Base-by-base conservation (phyloP, 1,139 yeast species). In the Pichia sp. region DNA sequence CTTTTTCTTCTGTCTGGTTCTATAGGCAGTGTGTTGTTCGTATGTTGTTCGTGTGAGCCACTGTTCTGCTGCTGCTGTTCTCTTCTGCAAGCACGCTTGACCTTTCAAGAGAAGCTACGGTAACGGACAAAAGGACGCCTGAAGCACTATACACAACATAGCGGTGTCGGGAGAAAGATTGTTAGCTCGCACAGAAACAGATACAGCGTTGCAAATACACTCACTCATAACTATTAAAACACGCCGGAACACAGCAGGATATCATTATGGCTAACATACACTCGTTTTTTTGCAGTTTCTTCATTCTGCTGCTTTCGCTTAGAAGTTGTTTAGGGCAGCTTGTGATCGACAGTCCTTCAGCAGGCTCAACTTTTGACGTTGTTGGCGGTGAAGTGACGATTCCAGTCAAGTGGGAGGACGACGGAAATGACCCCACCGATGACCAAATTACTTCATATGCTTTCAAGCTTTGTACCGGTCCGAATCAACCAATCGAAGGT, bases 381-480 rank as follows among this genome's bases (percentile, higher is more conserved):
- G 67, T 80, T 3, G 76, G 80, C 4, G 81, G 82, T 1, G 53
- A 68, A 0, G 84, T 76, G 8, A 53, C 73, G 0, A 68, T 92
- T 44, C 67, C 73, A 0, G 60, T 92, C 43, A 61, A 71, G 38
- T 90, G 97, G 95, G 68, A 71, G 5, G 93, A 88, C 61, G 76
- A 72, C 55, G 70, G 70, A 16, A 75, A 75, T 52, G 78, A 75
- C 31, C 89, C 87, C 1, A 60, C 75, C 0, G 66, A 86, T 50
- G 52, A 64, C 1, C 74, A 79, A 11, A 77, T 81, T 36, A 60
- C 70, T 5, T 59, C 72, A 0, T 82, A 79, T 59, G 74, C 84
- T 1, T 74, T 92, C 56, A 70, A 74, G 34, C 73, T 92, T 54
- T 85, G 95, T 71, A 80, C 90, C 1, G 96, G 96, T 23, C 70